Evolutionary conservation across 2,329 filamentous ascomycete species (phyloP).

Genomic region (Cladophialophora immunda): DNA sequence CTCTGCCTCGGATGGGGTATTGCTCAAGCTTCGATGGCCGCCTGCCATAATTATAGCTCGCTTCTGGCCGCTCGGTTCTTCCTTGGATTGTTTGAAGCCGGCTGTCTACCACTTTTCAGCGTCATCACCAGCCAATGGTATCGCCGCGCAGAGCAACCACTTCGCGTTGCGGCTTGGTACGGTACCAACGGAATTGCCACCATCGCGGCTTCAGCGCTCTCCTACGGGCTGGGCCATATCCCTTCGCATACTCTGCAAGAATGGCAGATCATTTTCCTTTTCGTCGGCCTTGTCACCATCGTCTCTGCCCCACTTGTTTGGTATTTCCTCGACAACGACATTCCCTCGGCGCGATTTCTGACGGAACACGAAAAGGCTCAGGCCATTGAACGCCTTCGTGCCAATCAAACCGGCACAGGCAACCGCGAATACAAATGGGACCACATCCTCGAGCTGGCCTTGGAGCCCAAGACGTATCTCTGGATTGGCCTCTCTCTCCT

Average conservation of each 20-base stretch:
- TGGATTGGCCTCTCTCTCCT: conserved; percentile 69
- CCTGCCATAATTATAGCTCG: conserved; percentile 55
- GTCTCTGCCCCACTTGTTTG: conserved; percentile 66
- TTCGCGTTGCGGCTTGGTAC: conserved; percentile 73
- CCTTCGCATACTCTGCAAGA: conserved; percentile 51
- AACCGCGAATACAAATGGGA: conserved; percentile 56
- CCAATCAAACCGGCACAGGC: conserved; percentile 59
- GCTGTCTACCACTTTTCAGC: conserved; percentile 56
- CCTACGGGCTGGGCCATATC: conserved; percentile 67
- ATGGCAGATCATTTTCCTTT: conserved; percentile 69
- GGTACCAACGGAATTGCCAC: conserved; percentile 67
- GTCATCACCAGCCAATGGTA: conserved; percentile 59
- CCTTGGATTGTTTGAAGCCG: conserved; percentile 62
- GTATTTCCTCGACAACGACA: conserved; percentile 67
- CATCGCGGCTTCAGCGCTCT: conserved; percentile 65
- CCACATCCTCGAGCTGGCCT: conserved; percentile 53
- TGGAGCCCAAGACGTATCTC: conserved; percentile 63
- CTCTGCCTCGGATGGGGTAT: conserved; percentile 60
- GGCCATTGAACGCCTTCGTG: conserved; percentile 59
- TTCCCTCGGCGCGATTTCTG: conserved; percentile 61
- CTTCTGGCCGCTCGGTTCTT: conserved; percentile 62
- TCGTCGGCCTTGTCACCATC: conserved; percentile 69
- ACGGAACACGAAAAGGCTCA: conserved; percentile 56
- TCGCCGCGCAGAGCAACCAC: conserved; percentile 65
- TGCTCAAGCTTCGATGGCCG: conserved; percentile 58